Conservation (phyloP, 164 flowering plant species). For the Brasenia schreberi region DNA sequence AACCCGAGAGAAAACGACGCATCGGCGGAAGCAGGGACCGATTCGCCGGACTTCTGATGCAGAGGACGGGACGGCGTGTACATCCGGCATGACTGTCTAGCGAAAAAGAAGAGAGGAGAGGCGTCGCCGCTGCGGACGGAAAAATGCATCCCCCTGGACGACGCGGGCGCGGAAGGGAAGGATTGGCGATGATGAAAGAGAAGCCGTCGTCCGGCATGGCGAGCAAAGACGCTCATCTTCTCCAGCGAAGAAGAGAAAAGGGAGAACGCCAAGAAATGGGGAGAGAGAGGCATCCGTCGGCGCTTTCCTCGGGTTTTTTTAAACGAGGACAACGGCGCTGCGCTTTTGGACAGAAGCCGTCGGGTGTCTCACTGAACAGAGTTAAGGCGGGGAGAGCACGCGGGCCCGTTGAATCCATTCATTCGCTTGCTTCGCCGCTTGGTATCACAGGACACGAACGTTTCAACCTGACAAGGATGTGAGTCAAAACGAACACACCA, state of each 20-base stretch:
- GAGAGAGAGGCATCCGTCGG: no score
- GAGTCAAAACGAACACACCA: no score
- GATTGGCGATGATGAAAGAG: neutral
- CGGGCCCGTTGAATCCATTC: no score
- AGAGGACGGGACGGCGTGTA: slow-evolving; percentile 46
- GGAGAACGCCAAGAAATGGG: no score
- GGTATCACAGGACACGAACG: no score
- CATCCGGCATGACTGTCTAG: slow-evolving; percentile 18
- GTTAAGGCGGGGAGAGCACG: no score
- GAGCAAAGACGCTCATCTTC: neutral
- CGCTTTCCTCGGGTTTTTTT: no score
- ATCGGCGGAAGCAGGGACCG: slow-evolving; percentile 38
- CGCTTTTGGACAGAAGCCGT: no score
- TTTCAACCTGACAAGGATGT: no score
- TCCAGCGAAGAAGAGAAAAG: neutral
- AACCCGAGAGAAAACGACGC: slow-evolving; percentile 19
- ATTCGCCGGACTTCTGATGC: slow-evolving; percentile 48
- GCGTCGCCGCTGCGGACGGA: neutral
- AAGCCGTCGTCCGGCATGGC: neutral
- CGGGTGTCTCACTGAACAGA: no score
- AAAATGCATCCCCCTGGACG: neutral
- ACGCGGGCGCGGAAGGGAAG: neutral
- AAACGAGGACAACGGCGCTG: no score
- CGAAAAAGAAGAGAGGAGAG: slow-evolving; percentile 14
- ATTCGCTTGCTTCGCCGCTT: no score